Base-by-base conservation (phyloP, 2,329 filamentous ascomycete species). In the Trichophyton mentagrophytes region DNA sequence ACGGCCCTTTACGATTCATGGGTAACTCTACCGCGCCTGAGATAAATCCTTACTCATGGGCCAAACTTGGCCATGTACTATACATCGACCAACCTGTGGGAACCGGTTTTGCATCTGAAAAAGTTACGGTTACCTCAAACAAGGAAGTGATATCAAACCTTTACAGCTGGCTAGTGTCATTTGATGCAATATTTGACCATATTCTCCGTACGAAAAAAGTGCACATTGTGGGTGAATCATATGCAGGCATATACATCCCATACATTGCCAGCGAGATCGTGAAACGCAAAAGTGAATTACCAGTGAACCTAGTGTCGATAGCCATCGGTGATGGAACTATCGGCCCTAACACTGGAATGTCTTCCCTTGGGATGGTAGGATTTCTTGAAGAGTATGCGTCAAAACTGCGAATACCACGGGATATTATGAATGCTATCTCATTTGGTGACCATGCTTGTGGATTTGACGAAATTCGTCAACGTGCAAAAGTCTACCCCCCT, bases 31-130 rank as follows among this genome's bases (percentile, higher is more conserved):
- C 58, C 13, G 38, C 46, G 3, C 60, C 59, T 22, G 58, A 55
- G 36, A 25, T 25, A 53, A 67, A 66, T 49, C 62, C 63, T 0
- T 60, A 65, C 60, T 66, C 64, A 30, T 60, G 49, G 64, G 65
- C 60, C 3, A 64, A 60, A 49, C 38, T 72, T 17, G 73, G 65
- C n/a, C 68, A 70, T 66, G 70, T 69, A 5, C 66, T 72, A 17
- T 73, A 75, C 59, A 65, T 74, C 44, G 71, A 74, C 58, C 72
- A 74, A 51, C 72, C 71, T 2, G 71, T 70, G 5, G 72, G 72
- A 8, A 71, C 70, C 3, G 72, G 72, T 3, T 69, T 69, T 49
- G 69, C 70, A 25, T 72, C 68, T 60, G 57, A 64, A 38, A 67
- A 69, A 1, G 68, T 72, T 25, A 69, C 68, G 1, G 66, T 69